A percentile compares a stretch with the other conserved stretches of the same genome.
phyloP scores from a whole-genome alignment of 306 rosid genomes.

The Lathyrus oleraceus region DNA sequence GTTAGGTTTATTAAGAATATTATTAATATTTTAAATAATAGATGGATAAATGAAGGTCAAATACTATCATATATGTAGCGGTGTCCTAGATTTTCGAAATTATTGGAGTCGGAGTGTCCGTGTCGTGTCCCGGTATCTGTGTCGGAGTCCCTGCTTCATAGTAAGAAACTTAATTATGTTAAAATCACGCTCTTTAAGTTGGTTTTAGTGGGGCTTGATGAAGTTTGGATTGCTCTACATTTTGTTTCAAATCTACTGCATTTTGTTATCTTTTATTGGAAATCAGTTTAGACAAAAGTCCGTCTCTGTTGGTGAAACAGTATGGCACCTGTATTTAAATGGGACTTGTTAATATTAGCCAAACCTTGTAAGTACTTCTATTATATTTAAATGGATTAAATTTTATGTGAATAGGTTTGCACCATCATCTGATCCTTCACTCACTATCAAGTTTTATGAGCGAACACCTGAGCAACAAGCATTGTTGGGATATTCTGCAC shows the following conservation, averaged over 20 bases:
- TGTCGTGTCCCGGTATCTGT: too few relatives aligned
- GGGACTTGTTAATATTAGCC: constrained; percentile 2
- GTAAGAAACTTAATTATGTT: background rate
- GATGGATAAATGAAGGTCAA: too few relatives aligned
- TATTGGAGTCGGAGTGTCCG: too few relatives aligned
- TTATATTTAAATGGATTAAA: constrained; percentile 14
- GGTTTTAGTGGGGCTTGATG: constrained; percentile 28
- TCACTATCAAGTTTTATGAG: constrained; percentile 79
- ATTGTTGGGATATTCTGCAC: constrained; percentile 68
- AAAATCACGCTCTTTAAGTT: background rate
- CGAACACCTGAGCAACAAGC: constrained; percentile 92
- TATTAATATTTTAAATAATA: too few relatives aligned
- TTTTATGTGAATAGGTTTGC: constrained; percentile 58
- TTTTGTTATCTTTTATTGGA: too few relatives aligned
- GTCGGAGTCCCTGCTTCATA: too few relatives aligned
- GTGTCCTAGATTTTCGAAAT: too few relatives aligned
- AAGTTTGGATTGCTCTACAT: too few relatives aligned
- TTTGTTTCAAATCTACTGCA: too few relatives aligned
- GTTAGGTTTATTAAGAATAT: too few relatives aligned
- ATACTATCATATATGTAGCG: too few relatives aligned
- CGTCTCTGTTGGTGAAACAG: constrained; percentile 15
- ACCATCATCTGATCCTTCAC: constrained; percentile 76
- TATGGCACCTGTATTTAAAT: constrained; percentile 15
- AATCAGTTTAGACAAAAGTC: constrained; percentile 9
- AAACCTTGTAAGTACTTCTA: constrained; percentile 23